Evolutionary conservation across 176 grass and related monocot genomes (phyloP), one percentile per base, ranked within the genome.

Genomic region (Ensete glaucum): DNA sequence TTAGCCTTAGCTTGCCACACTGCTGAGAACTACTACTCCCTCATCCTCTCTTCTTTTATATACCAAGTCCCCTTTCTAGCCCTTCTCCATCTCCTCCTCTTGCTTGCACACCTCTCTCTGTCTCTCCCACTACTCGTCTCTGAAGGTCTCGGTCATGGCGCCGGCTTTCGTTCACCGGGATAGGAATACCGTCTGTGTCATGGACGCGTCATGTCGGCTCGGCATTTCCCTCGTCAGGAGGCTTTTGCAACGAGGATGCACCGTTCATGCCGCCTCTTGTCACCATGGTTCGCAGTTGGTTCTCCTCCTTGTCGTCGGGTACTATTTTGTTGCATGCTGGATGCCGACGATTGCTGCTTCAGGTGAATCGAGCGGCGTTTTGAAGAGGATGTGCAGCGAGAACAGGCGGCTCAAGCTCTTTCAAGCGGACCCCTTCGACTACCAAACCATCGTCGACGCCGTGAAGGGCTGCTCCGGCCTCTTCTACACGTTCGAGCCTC

Each of bases 381-480:
- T 83, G 76, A 69, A 72, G 60, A 78, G 53, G 16, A 9, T 89
- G 59, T 34, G 58, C 26, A 16, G 50, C 51, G 80, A 82, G 54
- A 81, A 75, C 56, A 80, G 50, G 24, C 69, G 84, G 21, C 83
- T 99, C 22, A 87, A 84, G 88, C 29, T 99, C 10, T 91, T 99
- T 77, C 65, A 53, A 17, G 85, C 84, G 48, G 90, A 99, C 64
- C 95, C 95, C 26, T 89, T 94, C 52, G 88, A 94, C 87, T 94
- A 91, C 84, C 88, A 93, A 72, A 76, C 84, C 87, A 99, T 99
- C 79, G 86, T 90, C 34, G 91, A 99, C 79, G 95, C 95, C 73
- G 82, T 88, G 69, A 84, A 76, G 14, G 95, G 88, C 0, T 99
- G 95, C 84, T 83, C 91, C 22, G 95, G 91, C 72, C 82, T 91